phyloP scores from a whole-genome alignment of 1,284 basidiomycete species.

The Fomitopsis schrenkii region DNA sequence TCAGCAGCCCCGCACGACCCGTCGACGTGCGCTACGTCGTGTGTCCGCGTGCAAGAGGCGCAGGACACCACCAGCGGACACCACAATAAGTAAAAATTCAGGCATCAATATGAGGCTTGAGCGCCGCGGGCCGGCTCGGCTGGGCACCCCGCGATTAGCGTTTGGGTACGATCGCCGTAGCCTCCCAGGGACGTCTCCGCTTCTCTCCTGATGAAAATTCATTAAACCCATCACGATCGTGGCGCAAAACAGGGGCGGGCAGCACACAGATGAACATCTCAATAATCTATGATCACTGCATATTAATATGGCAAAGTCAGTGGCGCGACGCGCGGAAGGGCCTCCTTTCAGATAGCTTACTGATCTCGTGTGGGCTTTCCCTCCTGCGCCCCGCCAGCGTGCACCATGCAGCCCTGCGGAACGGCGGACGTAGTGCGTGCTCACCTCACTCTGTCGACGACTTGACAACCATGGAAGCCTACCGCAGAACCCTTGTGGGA shows the following conservation, averaged over 20 bases:
- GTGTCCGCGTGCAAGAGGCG: too few species aligned
- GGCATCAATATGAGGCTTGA: not conserved
- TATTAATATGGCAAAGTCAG: too few species aligned
- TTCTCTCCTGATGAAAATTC: not conserved
- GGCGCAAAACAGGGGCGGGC: not conserved
- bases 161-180: not conserved
- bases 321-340: too few species aligned
- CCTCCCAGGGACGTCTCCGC: not conserved
- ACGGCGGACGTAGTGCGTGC: not conserved
- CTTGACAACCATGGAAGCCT: not conserved
- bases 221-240: not conserved
- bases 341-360: too few species aligned
- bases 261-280: too few species aligned
- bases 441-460: too few species aligned
- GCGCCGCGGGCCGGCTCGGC: not conserved
- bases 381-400: too few species aligned
- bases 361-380: too few species aligned
- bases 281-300: too few species aligned
- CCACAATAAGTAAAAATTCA: not conserved
- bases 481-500: not conserved
- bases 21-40: too few species aligned
- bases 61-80: not conserved
- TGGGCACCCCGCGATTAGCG: not conserved
- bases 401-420: not conserved
- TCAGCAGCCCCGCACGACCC: too few species aligned